Evolutionary conservation across 1,284 basidiomycete genomes (phyloP).

Genomic region (Cerrena zonata): DNA sequence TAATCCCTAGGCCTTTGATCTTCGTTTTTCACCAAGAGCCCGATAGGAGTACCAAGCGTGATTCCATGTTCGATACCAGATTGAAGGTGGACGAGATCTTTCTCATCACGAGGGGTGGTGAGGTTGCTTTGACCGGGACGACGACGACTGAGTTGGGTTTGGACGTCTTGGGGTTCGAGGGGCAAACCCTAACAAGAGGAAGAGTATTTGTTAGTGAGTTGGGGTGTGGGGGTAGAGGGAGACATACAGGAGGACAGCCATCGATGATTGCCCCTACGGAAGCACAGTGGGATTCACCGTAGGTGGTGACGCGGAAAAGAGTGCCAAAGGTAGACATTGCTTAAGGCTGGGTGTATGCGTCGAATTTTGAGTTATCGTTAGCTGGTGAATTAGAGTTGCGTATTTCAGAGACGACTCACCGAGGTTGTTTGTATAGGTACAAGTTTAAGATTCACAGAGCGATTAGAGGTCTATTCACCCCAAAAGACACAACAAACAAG

Average conservation of each 20-base stretch:
- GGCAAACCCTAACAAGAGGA: conserved; percentile 63
- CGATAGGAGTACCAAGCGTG: conserved; percentile 96
- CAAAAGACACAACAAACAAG: neutral
- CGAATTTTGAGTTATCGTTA: neutral
- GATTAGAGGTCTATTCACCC: neutral
- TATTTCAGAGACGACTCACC: neutral
- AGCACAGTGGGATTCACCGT: conserved; percentile 95
- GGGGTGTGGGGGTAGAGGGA: no score
- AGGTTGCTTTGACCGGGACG: conserved; percentile 95
- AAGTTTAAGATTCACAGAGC: neutral
- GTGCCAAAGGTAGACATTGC: conserved; percentile 90
- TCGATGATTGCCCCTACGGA: conserved; percentile 98
- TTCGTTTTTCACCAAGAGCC: conserved; percentile 92
- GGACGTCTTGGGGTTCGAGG: conserved; percentile 80
- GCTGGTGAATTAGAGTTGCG: neutral
- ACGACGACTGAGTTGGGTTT: conserved; percentile 85
- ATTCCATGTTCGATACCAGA: conserved; percentile 92
- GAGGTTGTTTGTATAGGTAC: neutral
- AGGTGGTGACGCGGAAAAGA: conserved; percentile 91
- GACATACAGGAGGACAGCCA: conserved; percentile 85
- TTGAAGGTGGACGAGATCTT: conserved; percentile 90
- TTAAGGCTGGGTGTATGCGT: neutral
- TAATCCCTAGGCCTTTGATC: conserved; percentile 99
- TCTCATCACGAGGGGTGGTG: conserved; percentile 95
- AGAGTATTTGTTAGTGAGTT: neutral